Conservation (phyloP, 306 rosid genomes). For the Cicer chorassanicum region DNA sequence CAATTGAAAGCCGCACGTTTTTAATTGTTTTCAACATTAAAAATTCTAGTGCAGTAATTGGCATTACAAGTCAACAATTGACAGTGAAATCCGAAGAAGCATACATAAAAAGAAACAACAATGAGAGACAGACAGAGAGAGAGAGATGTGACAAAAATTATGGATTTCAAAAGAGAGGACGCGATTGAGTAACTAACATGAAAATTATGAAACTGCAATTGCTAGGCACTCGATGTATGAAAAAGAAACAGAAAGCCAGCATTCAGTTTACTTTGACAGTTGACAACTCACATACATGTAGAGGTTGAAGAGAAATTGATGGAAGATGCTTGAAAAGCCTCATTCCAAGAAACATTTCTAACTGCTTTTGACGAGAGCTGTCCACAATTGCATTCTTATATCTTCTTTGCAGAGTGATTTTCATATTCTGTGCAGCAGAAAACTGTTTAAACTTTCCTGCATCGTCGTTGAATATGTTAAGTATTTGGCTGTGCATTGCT, state of each 20-base stretch:
- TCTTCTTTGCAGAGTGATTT: conserved; percentile 94
- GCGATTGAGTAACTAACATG: conserved; percentile 44
- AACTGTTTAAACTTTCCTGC: conserved; percentile 93
- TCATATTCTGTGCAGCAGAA: conserved; percentile 94
- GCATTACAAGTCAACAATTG: conserved; percentile 30
- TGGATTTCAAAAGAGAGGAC: conserved; percentile 33
- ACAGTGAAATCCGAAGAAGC: conserved; percentile 24
- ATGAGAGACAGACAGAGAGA: neutral
- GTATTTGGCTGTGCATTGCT: conserved; percentile 99
- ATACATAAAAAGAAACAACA: conserved; percentile 1
- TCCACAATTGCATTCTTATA: conserved; percentile 93
- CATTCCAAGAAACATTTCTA: conserved; percentile 95
- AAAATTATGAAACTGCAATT: conserved; percentile 48
- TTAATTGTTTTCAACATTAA: conserved; percentile 16
- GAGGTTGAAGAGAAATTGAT: conserved; percentile 83
- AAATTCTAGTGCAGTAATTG: conserved; percentile 1
- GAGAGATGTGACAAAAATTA: conserved; percentile 6
- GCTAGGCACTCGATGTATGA: conserved; percentile 50
- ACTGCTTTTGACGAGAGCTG: conserved; percentile 97
- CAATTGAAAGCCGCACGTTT: conserved; percentile 25
- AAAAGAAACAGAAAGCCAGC: conserved; percentile 45
- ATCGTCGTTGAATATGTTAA: conserved; percentile 93
- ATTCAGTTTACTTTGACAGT: conserved; percentile 50
- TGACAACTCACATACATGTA: conserved; percentile 70
- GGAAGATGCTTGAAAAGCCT: conserved; percentile 99